phyloP scores from a whole-genome alignment of 306 rosid species.

The Alnus rubra region DNA sequence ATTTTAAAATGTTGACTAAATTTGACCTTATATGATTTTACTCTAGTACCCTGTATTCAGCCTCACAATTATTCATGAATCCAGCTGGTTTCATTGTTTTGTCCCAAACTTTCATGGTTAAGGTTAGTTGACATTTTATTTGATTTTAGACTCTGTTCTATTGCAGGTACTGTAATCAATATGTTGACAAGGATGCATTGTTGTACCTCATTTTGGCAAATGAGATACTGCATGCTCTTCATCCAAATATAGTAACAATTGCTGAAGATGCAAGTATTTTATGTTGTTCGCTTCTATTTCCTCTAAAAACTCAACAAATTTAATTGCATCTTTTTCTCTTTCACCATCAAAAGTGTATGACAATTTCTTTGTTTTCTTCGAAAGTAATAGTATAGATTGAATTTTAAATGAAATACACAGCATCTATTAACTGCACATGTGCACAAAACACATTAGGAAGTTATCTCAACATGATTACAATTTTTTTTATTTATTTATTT shows the following conservation, averaged over 20 bases:
- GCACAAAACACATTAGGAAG: neutral
- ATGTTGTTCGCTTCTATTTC: constrained; percentile 16
- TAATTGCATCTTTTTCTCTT: neutral
- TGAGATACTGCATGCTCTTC: constrained; percentile 71
- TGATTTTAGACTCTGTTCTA: constrained; percentile 24
- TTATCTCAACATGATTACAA: neutral
- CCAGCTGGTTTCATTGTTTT: constrained; percentile 1
- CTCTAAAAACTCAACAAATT: neutral
- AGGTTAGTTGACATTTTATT: neutral
- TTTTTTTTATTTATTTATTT: neutral
- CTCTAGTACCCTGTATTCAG: neutral
- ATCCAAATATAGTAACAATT: constrained; percentile 86
- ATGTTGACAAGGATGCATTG: constrained; percentile 84
- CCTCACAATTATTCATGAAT: neutral
- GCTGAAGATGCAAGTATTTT: constrained; percentile 80
- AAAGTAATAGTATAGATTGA: neutral
- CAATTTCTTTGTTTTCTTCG: neutral
- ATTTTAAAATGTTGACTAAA: neutral
- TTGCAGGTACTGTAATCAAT: constrained; percentile 92
- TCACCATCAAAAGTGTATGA: neutral
- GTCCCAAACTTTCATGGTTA: neutral
- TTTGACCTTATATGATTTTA: neutral
- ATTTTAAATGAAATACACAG: constrained; percentile 1
- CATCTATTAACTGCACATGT: neutral
- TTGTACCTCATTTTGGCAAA: constrained; percentile 88